Percentiles rank a stretch among this genome's conserved stretches.
Conservation (phyloP, 2,329 filamentous ascomycete species). For the Shiraia sp. region DNA sequence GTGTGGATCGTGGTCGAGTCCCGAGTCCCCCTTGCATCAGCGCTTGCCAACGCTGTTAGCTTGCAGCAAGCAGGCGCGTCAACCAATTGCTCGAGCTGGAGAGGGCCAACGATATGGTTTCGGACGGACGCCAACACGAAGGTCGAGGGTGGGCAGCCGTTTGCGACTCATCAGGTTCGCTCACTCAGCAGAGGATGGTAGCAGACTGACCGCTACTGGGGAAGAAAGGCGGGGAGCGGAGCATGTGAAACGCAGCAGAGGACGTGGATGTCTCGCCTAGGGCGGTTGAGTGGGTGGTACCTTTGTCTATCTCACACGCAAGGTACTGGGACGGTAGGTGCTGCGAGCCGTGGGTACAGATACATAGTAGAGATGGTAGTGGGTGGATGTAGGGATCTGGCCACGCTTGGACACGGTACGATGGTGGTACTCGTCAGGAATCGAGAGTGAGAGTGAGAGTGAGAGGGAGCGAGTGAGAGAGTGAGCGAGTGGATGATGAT, state of each 20-base stretch:
- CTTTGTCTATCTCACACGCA: slow-evolving; percentile 6
- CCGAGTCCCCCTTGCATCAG: slow-evolving; percentile 37
- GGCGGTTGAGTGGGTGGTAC: slow-evolving; percentile 10
- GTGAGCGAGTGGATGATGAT: too few species aligned
- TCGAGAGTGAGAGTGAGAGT: too few species aligned
- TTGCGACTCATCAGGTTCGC: too few species aligned
- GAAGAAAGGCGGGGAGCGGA: slow-evolving; percentile 15
- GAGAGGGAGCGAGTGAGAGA: too few species aligned
- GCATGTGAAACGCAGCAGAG: slow-evolving; percentile 39
- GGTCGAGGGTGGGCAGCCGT: too few species aligned
- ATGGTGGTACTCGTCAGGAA: too few species aligned
- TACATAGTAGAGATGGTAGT: too few species aligned
- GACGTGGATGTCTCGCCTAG: slow-evolving; percentile 14
- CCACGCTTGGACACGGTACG: too few species aligned
- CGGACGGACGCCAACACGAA: slow-evolving; percentile 12
- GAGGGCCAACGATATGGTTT: slow-evolving; percentile 19
- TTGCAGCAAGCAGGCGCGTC: slow-evolving; percentile 26
- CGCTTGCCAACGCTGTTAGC: slow-evolving; percentile 33
- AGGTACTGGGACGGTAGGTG: too few species aligned
- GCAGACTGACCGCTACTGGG: slow-evolving; percentile 10
- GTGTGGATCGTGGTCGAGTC: slow-evolving; percentile 39
- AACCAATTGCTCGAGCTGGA: slow-evolving; percentile 28
- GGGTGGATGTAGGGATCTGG: too few species aligned
- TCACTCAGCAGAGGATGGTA: too few species aligned
- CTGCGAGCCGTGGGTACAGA: too few species aligned